Base-by-base conservation (phyloP, 225 moss, liverwort and hornwort species). In the Polytrichum formosum region DNA sequence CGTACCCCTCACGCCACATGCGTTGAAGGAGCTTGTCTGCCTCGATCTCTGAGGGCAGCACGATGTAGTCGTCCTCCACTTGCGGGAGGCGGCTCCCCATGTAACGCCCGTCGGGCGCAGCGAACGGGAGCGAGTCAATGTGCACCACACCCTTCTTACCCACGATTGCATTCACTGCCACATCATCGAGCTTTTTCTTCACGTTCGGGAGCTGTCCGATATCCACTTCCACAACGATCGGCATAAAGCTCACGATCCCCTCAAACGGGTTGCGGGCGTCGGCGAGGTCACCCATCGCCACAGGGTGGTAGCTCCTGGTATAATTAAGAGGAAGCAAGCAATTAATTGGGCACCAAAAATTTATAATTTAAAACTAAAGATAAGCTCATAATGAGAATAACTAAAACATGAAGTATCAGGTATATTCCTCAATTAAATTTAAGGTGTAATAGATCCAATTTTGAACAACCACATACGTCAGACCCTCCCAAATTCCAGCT, bases 161-260 rank as follows among this genome's bases (percentile, higher is more conserved):
- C 21, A 64, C 26, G 26, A 72, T 30, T 20, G 72, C 72, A 26
- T 72, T 72, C 28, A 72, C 72, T 4, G 72, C 72, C 0, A 72
- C 72, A 17, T 72, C 72, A 16, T 72, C 72, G 18, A 63, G 37
- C 46, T 72, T 72, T 35, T 27, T 72, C 63, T 13, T 63, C 28
- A 33, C 63, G 22, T 64, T 63, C 2, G 72, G 72, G 18, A 72
- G 63, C 6, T 23, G 18, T 9, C 63, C 63, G 1, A 72, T 22
- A 25, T 72, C 72, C 27, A 64, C 72, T 64, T 72, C 72, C 31
- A 72, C 18, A 25, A 72, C 22, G 2, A 72, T 30, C 26, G 72
- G 72, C 59, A 72, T 72, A 21, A 72, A 72, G 27, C 64, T 72
- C 60, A 53, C 23, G 8, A 72, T 72, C 13, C 37, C 61, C 37